Evolutionary conservation across 2,329 filamentous ascomycete genomes (phyloP), one percentile per base, ranked within the genome.

Genomic region (Periconia digitata): DNA sequence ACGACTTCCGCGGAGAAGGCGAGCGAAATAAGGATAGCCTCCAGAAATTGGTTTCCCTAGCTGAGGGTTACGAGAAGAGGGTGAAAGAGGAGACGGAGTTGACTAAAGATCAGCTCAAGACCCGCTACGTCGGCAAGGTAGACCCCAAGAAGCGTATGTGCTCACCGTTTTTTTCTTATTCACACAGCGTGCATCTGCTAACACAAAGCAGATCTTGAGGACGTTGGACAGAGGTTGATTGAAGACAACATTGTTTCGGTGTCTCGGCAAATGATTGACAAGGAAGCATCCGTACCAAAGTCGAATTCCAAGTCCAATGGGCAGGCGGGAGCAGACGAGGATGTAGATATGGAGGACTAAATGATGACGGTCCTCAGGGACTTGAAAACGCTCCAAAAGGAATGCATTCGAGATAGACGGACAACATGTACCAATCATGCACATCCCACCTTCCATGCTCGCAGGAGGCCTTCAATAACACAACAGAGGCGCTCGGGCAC

Each of bases 171-270:
- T 2, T 10, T 2, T 2, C 10, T 12, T 3, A 29, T 12, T 4
- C 6, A 8, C 8, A 22, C n/a, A n/a, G n/a, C n/a, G n/a, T 23
- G 20, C 21, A 38, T 18, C 17, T 18, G 36, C 63, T 70, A 50
- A 70, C 50, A 15, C 4, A 18, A 10, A 48, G 40, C 56, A 83
- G 80, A 99, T 72, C 82, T 99, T 69, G 92, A 96, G 74, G 91
- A 96, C 62, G 90, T 99, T 40, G 94, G 94, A 46, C 92, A 96
- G 75, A 86, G 95, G 71, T 82, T 97, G 57, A 97, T 99, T 65
- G 95, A 99, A 76, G 94, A 99, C 82, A 99, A 99, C 75, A 99
- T 99, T 57, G 94, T 99, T 12, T 90, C 91, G 3, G 92, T 99
- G n/a, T 95, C 91, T 57, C 83, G 92, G 71, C 94, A 97, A 74